Conservation (phyloP, 805 yeast genomes). For the Millerozyma acaciae region DNA sequence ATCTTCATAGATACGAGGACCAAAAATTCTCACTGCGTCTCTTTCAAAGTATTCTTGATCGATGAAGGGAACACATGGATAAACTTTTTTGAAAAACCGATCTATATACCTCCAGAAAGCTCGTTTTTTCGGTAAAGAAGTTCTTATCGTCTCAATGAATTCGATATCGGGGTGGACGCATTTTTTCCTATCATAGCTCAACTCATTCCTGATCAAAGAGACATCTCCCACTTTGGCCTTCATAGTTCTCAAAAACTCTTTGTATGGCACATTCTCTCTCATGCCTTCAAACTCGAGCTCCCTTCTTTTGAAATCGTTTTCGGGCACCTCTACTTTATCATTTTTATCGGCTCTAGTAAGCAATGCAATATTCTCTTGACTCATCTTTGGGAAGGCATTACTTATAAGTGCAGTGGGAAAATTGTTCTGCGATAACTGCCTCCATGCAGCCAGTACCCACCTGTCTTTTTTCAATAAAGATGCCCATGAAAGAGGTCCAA, state of each 20-base stretch:
- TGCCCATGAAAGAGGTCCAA: constrained; percentile 47
- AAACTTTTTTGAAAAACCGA: constrained; percentile 23
- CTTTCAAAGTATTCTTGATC: constrained; percentile 24
- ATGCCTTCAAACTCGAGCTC: constrained; percentile 10
- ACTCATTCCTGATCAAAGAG: too few species aligned
- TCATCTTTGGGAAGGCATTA: too few species aligned
- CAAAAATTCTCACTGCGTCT: constrained; percentile 16
- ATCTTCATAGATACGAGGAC: constrained; percentile 24
- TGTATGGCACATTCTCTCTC: constrained; percentile 6
- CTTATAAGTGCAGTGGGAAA: too few species aligned
- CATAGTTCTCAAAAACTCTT: not conserved
- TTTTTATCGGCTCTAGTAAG: not conserved
- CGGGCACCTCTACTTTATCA: constrained; percentile 1
- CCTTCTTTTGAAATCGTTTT: constrained; percentile 9
- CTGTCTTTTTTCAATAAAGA: constrained; percentile 44
- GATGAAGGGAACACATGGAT: constrained; percentile 24
- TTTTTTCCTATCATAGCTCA: constrained; percentile 7
- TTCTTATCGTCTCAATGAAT: constrained; percentile 30
- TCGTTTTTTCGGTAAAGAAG: constrained; percentile 20
- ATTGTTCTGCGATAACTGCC: constrained; percentile 10
- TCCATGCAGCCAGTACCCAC: constrained; percentile 10
- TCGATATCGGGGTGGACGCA: constrained; percentile 19
- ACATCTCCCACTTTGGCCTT: too few species aligned
- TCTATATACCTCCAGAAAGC: constrained; percentile 24
- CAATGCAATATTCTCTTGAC: not conserved